Percentiles rank a stretch among this genome's conserved stretches.
Conservation (phyloP, 2,329 filamentous ascomycete species). For the Trichothecium sympodiale region DNA sequence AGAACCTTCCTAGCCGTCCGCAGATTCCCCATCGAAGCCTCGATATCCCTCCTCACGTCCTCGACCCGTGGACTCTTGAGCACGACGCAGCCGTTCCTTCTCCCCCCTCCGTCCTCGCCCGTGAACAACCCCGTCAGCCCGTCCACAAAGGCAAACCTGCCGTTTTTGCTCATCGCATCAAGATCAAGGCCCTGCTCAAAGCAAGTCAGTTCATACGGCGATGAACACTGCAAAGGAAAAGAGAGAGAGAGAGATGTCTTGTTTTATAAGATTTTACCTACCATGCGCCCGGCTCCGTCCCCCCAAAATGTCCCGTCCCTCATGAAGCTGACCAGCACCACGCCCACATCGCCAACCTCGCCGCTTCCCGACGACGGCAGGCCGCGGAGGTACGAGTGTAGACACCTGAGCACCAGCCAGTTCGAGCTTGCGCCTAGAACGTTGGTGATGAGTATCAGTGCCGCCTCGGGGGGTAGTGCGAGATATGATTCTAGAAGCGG, state of each 20-base stretch:
- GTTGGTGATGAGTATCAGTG: slow-evolving; percentile 56
- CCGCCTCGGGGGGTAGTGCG: slow-evolving; percentile 41
- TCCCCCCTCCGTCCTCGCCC: slow-evolving; percentile 5
- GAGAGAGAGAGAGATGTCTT: not conserved
- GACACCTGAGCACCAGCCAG: slow-evolving; percentile 51
- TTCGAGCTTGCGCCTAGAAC: slow-evolving; percentile 54
- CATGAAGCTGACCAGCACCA: slow-evolving; percentile 77
- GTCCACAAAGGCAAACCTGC: slow-evolving; percentile 64
- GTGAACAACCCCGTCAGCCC: slow-evolving; percentile 52
- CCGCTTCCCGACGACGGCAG: no score
- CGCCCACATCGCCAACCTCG: slow-evolving; percentile 27
- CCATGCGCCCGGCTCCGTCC: slow-evolving; percentile 56
- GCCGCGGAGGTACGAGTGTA: slow-evolving; percentile 33
- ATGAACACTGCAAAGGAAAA: not conserved
- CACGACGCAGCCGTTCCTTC: slow-evolving; percentile 7
- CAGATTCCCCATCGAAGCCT: slow-evolving; percentile 25
- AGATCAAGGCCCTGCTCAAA: slow-evolving; percentile 56
- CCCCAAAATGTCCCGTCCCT: slow-evolving; percentile 71
- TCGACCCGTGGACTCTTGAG: slow-evolving; percentile 20
- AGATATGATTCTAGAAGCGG: slow-evolving; percentile 55
- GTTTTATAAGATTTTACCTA: no score
- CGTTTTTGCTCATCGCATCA: slow-evolving; percentile 42
- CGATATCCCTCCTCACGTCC: slow-evolving; percentile 27
- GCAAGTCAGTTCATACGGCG: not conserved
- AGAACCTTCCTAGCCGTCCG: slow-evolving; percentile 34